Evolutionary conservation across 108 stramenopile species (phyloP), one percentile per base, ranked within the genome.

Genomic region (Chaetoceros tenuissimus): DNA sequence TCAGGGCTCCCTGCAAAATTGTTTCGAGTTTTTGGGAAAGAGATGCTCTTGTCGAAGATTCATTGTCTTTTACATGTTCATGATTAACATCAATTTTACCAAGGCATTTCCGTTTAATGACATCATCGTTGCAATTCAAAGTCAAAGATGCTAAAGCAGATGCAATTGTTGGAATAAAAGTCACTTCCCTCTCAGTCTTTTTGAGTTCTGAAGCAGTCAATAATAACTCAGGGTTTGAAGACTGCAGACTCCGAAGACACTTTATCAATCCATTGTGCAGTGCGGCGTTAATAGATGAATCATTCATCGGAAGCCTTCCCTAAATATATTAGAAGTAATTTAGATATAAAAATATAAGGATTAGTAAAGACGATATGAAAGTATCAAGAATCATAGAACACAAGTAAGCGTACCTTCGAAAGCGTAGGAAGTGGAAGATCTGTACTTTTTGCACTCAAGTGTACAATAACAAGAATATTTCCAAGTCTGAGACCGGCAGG

Each of bases 401-500:
- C 20, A 40, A 43, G 7, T 10, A 28, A 43, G 28, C 68, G 28
- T 56, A 73, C 79, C 66, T 91, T 92, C 8, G 84, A 87, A 7
- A 92, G 65, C 13, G 90, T 84, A 30, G 90, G 90, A 48, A 92
- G 79, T 28, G 86, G 85, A 49, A 92, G 64, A 17, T 59, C 53
- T 30, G 82, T 69, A 50, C 84, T 86, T 31, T 81, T 67, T 19
- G 87, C 90, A 49, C 63, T 62, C 49, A 92, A 78, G 29, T 86
- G 81, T 17, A 85, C 71, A 30, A 92, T 49, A 25, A 86, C 67
- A 13, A 87, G 57, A 28, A 84, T 66, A 20, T 75, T 69, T 22
- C 85, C 85, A 13, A 92, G 67, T 26, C 90, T 84, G 28, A 77
- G 63, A 48, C 75, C 60, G 0, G 84, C 85, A 19, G 90, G 86